phyloP scores from a whole-genome alignment of 2,329 filamentous ascomycete genomes.

The Microcyclospora pomicola region DNA sequence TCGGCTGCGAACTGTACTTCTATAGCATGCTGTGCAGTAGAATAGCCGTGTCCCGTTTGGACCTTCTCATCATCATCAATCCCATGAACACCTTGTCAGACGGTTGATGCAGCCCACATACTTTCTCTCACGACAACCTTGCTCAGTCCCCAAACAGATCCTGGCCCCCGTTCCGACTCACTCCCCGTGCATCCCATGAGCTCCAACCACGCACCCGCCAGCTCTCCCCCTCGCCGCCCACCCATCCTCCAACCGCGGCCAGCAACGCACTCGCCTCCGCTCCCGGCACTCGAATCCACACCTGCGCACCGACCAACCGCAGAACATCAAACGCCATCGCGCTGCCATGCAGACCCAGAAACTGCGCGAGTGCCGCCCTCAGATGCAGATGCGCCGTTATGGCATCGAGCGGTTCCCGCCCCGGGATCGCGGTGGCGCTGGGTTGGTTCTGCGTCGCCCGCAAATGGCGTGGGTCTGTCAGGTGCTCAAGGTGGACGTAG shows the following conservation, averaged over 20 bases:
- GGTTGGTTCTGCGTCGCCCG: slow-evolving; percentile 2
- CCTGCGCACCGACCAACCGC: slow-evolving; percentile 40
- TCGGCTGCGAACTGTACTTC: no score
- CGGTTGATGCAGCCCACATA: no score
- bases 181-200: slow-evolving; percentile 49
- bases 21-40: no score
- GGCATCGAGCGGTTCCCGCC: slow-evolving; percentile 37
- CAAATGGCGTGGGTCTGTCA: no score
- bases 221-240: slow-evolving; percentile 32
- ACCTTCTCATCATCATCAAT: no score
- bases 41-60: no score
- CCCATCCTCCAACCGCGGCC: slow-evolving; percentile 53
- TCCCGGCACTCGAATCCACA: slow-evolving; percentile 52
- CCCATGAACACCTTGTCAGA: no score
- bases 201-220: slow-evolving; percentile 43
- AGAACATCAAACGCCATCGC: slow-evolving; percentile 59
- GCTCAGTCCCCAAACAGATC: slow-evolving; percentile 35
- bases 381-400: slow-evolving; percentile 51
- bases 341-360: slow-evolving; percentile 54
- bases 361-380: slow-evolving; percentile 49
- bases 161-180: slow-evolving; percentile 36
- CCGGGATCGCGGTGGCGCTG: slow-evolving; percentile 1
- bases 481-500: slow-evolving; percentile 30
- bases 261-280: slow-evolving; percentile 47
- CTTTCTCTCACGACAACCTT: no score